Conservation (phyloP, 2,329 filamentous ascomycete species). For the Teratosphaeria destructans region DNA sequence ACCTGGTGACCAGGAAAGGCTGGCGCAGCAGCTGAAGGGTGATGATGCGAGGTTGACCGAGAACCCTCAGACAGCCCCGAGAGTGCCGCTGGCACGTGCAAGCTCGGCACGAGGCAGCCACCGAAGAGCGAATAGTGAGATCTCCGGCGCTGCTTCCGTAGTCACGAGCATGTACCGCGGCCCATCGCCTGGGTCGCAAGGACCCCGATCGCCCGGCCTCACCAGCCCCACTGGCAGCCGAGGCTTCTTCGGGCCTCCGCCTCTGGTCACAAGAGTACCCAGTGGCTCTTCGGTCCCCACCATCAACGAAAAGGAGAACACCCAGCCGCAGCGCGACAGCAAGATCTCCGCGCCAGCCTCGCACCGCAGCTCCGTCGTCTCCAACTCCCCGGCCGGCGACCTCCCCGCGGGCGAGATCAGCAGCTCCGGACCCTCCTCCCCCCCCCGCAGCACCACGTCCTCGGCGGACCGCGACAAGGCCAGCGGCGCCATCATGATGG, state of each 20-base stretch:
- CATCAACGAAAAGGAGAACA: slow-evolving; percentile 15
- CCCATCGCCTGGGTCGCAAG: slow-evolving; percentile 33
- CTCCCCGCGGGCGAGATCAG: slow-evolving; percentile 20
- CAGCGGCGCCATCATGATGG: slow-evolving; percentile 36
- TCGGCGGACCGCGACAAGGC: slow-evolving; percentile 18
- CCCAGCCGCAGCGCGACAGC: slow-evolving; percentile 17
- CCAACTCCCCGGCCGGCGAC: slow-evolving; percentile 10
- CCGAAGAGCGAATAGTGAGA: slow-evolving; percentile 36
- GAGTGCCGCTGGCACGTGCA: slow-evolving; percentile 58
- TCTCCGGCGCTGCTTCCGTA: slow-evolving; percentile 46
- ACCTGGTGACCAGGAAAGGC: slow-evolving; percentile 2
- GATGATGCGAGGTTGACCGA: slow-evolving; percentile 28
- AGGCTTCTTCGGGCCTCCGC: slow-evolving; percentile 48
- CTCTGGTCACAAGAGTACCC: slow-evolving; percentile 32
- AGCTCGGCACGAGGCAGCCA: slow-evolving; percentile 30
- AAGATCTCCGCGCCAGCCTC: slow-evolving; percentile 14
- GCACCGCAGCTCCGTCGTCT: slow-evolving; percentile 16
- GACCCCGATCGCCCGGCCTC: slow-evolving; percentile 39
- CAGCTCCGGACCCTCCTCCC: slow-evolving; percentile 33
- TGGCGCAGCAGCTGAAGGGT: slow-evolving; percentile 1
- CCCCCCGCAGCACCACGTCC: slow-evolving; percentile 47
- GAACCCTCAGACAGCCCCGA: slow-evolving; percentile 64
- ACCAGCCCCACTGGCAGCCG: slow-evolving; percentile 44
- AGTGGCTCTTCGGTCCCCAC: slow-evolving; percentile 38
- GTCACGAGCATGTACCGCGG: slow-evolving; percentile 87